A percentile compares a stretch with the other conserved stretches of the same genome.
phyloP scores from a whole-genome alignment of 805 yeast species.

The Wickerhamomyces alni region DNA sequence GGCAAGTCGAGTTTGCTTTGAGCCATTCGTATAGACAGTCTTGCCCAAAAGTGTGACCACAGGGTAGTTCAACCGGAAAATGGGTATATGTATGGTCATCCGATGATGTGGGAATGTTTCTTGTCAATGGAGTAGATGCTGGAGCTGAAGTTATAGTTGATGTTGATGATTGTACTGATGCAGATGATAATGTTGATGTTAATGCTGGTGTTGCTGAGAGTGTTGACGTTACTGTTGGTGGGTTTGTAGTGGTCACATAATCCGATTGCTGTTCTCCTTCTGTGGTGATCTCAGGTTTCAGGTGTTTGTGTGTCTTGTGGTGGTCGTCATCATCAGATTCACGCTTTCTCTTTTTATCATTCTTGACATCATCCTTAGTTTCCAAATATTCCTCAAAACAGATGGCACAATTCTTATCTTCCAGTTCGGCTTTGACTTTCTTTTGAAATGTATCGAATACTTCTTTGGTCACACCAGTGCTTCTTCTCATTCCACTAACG shows the following conservation, averaged over 20 bases:
- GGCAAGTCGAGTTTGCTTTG: constrained; percentile 67
- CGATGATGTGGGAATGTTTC: not conserved
- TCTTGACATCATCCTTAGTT: constrained; percentile 17
- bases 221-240: too few species aligned
- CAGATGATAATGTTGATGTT: constrained; percentile 3
- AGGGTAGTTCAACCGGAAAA: constrained; percentile 68
- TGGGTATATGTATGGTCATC: constrained; percentile 40
- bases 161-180: not conserved
- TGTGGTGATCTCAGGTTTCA: too few species aligned
- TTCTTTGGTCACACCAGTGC: constrained; percentile 47
- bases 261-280: not conserved
- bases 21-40: constrained; percentile 87
- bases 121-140: too few species aligned
- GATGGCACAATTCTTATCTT: constrained; percentile 46
- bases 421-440: constrained; percentile 25
- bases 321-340: constrained; percentile 11
- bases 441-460: constrained; percentile 46
- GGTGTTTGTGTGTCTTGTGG: constrained; percentile 2
- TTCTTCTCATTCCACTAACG: constrained; percentile 36
- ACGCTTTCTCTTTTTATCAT: constrained; percentile 21
- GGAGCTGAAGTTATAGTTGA: not conserved
- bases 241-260: not conserved
- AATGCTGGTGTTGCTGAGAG: too few species aligned
- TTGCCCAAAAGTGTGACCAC: constrained; percentile 83
- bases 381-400: constrained; percentile 50